Percentiles rank a stretch among this genome's conserved stretches.
phyloP scores from a whole-genome alignment of 2,329 filamentous ascomycete species.

The Fusarium acutatum region DNA sequence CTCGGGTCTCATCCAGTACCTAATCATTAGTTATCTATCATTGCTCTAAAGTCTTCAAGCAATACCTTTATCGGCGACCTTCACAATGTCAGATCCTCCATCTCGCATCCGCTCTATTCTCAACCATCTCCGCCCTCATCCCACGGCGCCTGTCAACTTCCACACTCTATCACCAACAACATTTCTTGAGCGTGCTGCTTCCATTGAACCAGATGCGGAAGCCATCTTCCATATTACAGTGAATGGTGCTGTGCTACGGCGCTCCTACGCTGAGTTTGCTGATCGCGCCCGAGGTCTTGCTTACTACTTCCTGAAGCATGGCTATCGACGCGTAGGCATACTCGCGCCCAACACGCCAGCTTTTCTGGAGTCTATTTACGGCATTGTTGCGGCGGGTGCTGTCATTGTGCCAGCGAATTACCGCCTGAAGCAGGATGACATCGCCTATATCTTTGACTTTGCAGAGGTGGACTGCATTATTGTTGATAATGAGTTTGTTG shows the following conservation, averaged over 20 bases:
- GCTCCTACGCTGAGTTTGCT: conserved; percentile 82
- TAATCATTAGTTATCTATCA: not conserved
- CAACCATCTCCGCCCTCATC: conserved; percentile 55
- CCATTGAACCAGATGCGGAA: conserved; percentile 85
- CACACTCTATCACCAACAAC: conserved; percentile 87
- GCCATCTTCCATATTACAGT: conserved; percentile 88
- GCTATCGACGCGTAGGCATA: conserved; percentile 81
- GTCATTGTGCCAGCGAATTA: conserved; percentile 75
- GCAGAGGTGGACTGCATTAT: conserved; percentile 88
- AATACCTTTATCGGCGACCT: not conserved
- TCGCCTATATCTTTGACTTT: conserved; percentile 90
- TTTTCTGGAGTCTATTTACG: conserved; percentile 90
- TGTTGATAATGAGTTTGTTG: conserved; percentile 81
- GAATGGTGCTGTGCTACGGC: conserved; percentile 76
- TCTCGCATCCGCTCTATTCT: conserved; percentile 68
- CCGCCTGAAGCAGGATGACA: conserved; percentile 80
- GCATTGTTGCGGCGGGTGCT: conserved; percentile 81
- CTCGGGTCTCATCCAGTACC: not conserved
- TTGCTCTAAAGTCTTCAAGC: not conserved
- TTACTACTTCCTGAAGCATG: conserved; percentile 82
- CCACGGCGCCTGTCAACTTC: conserved; percentile 64
- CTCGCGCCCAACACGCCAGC: conserved; percentile 93
- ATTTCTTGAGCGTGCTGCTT: conserved; percentile 85
- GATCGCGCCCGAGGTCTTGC: conserved; percentile 88
- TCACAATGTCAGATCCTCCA: conserved; percentile 69